A percentile compares a stretch with the other conserved stretches of the same genome.
Conservation (phyloP, 495 filamentous ascomycete genomes). For the Podospora pseudopauciseta region DNA sequence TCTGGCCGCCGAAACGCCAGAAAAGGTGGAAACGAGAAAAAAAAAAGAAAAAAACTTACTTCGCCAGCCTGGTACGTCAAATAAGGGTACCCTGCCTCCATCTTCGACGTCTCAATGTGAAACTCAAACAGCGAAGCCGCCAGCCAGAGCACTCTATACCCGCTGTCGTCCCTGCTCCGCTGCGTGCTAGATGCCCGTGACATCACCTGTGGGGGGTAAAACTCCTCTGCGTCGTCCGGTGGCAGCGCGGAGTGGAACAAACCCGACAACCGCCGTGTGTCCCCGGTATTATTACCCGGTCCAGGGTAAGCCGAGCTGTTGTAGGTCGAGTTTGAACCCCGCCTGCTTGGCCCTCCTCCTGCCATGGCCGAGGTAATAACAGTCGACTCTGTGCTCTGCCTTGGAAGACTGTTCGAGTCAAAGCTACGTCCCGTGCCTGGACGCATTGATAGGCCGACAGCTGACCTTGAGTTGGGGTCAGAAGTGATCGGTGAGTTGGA, state of each 20-base stretch:
- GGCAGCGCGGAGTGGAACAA: slow-evolving; percentile 86
- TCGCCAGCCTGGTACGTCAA: slow-evolving; percentile 91
- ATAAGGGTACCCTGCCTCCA: slow-evolving; percentile 93
- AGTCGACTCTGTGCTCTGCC: slow-evolving; percentile 44
- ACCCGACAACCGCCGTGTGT: slow-evolving; percentile 55
- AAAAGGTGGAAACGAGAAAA: neutral
- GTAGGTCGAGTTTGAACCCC: slow-evolving; percentile 48
- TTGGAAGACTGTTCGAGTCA: slow-evolving; percentile 42
- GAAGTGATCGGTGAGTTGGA: slow-evolving; percentile 43
- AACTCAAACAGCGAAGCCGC: slow-evolving; percentile 95
- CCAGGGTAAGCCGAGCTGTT: slow-evolving; percentile 36
- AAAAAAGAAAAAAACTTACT: slow-evolving; percentile 40
- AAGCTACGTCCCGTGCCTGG: slow-evolving; percentile 52
- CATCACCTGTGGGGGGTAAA: slow-evolving; percentile 29
- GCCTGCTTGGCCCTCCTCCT: slow-evolving; percentile 27
- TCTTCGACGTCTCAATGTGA: slow-evolving; percentile 85
- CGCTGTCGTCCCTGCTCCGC: slow-evolving; percentile 36
- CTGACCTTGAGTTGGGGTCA: slow-evolving; percentile 37
- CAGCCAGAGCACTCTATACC: slow-evolving; percentile 68
- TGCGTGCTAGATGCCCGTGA: slow-evolving; percentile 52
- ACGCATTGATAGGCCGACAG: slow-evolving; percentile 32
- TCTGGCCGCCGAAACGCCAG: slow-evolving; percentile 1
- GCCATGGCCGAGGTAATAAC: slow-evolving; percentile 35
- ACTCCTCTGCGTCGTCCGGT: slow-evolving; percentile 56
- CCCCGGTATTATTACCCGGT: neutral